Conservation (phyloP, 208 protist genomes). For the Crithidia mellificae region DNA sequence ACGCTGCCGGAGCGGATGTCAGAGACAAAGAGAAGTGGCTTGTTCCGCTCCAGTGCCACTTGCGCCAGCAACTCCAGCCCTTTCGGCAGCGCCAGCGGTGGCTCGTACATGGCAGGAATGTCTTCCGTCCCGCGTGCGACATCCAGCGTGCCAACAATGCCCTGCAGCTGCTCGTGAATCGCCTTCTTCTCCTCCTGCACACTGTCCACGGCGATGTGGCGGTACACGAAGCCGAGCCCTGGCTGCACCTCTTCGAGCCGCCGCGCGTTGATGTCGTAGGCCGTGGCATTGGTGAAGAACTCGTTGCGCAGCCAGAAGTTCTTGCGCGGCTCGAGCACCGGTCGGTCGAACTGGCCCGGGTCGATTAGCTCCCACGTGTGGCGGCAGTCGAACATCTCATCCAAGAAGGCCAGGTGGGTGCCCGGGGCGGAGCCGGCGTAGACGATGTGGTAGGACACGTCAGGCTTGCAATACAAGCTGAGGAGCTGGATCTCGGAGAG, state of each 20-base stretch:
- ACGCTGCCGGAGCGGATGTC: constrained; percentile 93
- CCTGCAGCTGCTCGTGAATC: constrained; percentile 67
- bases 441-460: constrained; percentile 90
- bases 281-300: constrained; percentile 94
- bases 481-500: constrained; percentile 96
- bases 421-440: constrained; percentile 95
- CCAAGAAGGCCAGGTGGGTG: constrained; percentile 91
- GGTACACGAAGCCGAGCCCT: constrained; percentile 61
- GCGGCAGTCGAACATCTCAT: constrained; percentile 80
- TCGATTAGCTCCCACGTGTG: constrained; percentile 95
- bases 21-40: constrained; percentile 93
- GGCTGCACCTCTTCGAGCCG: constrained; percentile 67
- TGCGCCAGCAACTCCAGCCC: constrained; percentile 76
- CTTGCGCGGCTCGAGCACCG: constrained; percentile 46
- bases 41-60: constrained; percentile 73
- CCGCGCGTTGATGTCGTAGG: constrained; percentile 88
- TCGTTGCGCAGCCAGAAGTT: constrained; percentile 92
- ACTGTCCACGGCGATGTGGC: constrained; percentile 43
- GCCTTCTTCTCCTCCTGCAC: constrained; percentile 45
- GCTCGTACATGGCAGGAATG: constrained; percentile 90
- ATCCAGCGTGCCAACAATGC: constrained; percentile 79
- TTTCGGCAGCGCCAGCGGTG: constrained; percentile 52
- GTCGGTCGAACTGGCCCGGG: constrained; percentile 89
- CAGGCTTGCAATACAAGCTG: constrained; percentile 67
- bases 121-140: constrained; percentile 86